Conservation (phyloP, 2,329 filamentous ascomycete species). For the Colletotrichum tropicale region DNA sequence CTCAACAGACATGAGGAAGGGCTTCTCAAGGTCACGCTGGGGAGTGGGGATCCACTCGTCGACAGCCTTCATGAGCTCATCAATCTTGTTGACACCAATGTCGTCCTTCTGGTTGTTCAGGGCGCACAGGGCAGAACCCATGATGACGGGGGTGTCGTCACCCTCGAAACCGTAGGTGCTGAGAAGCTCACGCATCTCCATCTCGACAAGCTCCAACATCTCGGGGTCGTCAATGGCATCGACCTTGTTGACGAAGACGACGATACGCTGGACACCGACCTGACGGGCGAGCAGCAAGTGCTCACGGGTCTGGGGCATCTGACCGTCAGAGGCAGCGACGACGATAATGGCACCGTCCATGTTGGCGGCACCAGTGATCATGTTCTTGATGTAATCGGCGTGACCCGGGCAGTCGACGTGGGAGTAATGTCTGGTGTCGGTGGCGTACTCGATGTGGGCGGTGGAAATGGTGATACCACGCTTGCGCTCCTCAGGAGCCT, state of each 20-base stretch:
- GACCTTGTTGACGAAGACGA: slow-evolving; percentile 99
- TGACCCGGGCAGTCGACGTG: slow-evolving; percentile 99
- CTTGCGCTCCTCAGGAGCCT: slow-evolving; percentile 98
- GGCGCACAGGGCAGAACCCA: slow-evolving; percentile 95
- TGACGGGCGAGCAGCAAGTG: slow-evolving; percentile 97
- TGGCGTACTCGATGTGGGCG: slow-evolving; percentile 97
- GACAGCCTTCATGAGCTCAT: slow-evolving; percentile 87
- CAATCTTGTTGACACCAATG: slow-evolving; percentile 86
- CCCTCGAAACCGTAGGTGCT: slow-evolving; percentile 94
- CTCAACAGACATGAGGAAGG: slow-evolving; percentile 98
- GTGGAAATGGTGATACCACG: slow-evolving; percentile 99
- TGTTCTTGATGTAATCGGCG: slow-evolving; percentile 99
- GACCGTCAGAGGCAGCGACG: slow-evolving; percentile 95
- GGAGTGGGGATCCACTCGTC: slow-evolving; percentile 98
- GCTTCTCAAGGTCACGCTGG: slow-evolving; percentile 92
- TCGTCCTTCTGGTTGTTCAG: slow-evolving; percentile 86
- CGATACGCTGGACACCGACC: slow-evolving; percentile 96
- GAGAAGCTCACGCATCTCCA: slow-evolving; percentile 99
- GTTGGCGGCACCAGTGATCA: slow-evolving; percentile 99
- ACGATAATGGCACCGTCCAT: slow-evolving; percentile 99
- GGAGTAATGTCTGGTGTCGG: slow-evolving; percentile 93
- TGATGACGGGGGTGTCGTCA: slow-evolving; percentile 95
- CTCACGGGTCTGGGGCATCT: slow-evolving; percentile 99
- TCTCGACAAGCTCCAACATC: slow-evolving; percentile 99
- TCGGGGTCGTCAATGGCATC: slow-evolving; percentile 97